Evolutionary conservation across 208 protist genomes (phyloP).

Genomic region (Zelonia costaricensis): DNA sequence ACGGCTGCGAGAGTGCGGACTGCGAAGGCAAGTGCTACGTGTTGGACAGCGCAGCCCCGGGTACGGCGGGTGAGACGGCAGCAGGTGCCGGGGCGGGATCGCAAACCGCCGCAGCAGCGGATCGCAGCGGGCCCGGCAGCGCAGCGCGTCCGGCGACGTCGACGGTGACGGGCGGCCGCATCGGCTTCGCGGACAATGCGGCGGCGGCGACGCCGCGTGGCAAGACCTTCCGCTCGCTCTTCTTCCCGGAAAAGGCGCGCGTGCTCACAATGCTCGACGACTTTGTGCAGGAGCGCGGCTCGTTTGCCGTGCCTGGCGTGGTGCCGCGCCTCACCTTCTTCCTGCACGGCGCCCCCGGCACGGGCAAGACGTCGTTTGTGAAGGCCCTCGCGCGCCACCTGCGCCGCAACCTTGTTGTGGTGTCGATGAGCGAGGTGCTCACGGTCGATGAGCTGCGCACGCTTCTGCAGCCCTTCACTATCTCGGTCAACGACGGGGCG

Average conservation of each 20-base stretch:
- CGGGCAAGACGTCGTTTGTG: conserved; percentile 93
- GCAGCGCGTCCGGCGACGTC: neutral
- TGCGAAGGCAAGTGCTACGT: conserved; percentile 18
- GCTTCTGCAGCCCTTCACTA: conserved; percentile 47
- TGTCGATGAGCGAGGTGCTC: conserved; percentile 68
- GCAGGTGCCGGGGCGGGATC: neutral
- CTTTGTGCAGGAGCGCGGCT: conserved; percentile 60
- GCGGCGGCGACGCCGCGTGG: conserved; percentile 10
- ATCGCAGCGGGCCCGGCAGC: neutral
- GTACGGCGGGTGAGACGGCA: neutral
- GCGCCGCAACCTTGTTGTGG: conserved; percentile 65
- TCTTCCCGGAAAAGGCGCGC: conserved; percentile 77
- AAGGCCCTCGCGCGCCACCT: conserved; percentile 82
- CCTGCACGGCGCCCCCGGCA: conserved; percentile 92
- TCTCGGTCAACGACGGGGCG: conserved; percentile 7
- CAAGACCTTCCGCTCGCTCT: conserved; percentile 75
- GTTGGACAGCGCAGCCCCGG: conserved; percentile 9
- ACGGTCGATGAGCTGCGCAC: conserved; percentile 66
- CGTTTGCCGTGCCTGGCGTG: conserved; percentile 71
- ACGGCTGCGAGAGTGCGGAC: conserved; percentile 2
- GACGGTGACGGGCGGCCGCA: conserved; percentile 7
- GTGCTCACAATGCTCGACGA: conserved; percentile 70
- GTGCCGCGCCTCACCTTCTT: conserved; percentile 76
- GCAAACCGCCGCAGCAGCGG: too few species aligned
- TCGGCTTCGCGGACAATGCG: conserved; percentile 5